Conservation (phyloP, 2,329 filamentous ascomycete species). For the Neofusicoccum umdonicola region DNA sequence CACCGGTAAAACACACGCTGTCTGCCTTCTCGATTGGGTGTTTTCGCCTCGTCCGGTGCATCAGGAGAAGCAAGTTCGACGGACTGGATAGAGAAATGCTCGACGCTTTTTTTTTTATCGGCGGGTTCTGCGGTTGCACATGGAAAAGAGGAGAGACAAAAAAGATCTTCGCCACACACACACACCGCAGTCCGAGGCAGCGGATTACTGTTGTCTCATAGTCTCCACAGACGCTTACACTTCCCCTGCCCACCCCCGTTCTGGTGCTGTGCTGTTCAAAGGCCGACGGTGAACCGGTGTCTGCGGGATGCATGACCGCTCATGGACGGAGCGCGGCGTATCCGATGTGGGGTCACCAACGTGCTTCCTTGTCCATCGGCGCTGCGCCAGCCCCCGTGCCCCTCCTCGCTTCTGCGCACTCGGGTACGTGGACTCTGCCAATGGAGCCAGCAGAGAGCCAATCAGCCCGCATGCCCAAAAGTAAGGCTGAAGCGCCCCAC, state of each 20-base stretch:
- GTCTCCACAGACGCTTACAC: background rate
- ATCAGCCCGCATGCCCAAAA: background rate
- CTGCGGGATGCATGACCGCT: background rate
- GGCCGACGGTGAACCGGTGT: background rate
- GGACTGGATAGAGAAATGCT: background rate
- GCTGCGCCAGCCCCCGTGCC: background rate
- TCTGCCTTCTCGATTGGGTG: too few species aligned
- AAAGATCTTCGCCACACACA: background rate
- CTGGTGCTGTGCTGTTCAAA: background rate
- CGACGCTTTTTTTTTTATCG: background rate
- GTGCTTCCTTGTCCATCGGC: background rate
- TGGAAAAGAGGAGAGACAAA: background rate
- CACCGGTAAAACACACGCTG: too few species aligned
- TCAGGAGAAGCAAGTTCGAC: too few species aligned
- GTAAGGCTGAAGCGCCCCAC: constrained; percentile 4
- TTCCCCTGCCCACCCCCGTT: background rate
- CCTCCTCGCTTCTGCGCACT: background rate
- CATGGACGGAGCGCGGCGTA: background rate
- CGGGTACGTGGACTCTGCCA: too few species aligned
- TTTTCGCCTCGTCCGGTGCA: too few species aligned
- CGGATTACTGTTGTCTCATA: too few species aligned
- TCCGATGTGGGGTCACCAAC: constrained; percentile 5
- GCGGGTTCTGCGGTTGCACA: background rate
- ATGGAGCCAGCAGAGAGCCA: background rate
- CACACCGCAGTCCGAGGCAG: background rate